These are phyloP conservation scores for Verruconis gallopava DNA, from an alignment of 2,329 filamentous ascomycete species.

Conservation along the genomic window DNA sequence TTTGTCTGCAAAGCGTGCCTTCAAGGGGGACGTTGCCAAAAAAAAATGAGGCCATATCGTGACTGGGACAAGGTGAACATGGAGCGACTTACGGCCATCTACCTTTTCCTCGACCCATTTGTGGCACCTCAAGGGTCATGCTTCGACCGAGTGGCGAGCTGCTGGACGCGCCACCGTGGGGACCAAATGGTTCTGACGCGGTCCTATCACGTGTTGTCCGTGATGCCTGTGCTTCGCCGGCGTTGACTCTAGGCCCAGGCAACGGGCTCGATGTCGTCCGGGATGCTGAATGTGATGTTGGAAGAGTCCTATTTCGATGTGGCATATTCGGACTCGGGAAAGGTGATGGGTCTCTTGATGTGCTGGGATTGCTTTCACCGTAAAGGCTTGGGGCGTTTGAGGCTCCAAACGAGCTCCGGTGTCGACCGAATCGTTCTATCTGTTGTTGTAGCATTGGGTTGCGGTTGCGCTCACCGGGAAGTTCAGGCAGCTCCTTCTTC, in stretches of 20 bases:
- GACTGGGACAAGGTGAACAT: too few relatives aligned
- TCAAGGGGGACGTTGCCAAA: too few relatives aligned
- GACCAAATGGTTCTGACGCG: conserved; percentile 16
- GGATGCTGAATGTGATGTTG: neutral
- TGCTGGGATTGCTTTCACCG: neutral
- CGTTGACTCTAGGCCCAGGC: too few relatives aligned
- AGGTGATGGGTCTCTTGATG: neutral
- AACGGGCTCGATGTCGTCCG: too few relatives aligned
- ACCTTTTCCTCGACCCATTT: too few relatives aligned
- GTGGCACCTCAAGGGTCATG: neutral
- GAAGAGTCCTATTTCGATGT: neutral
- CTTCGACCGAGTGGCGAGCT: neutral
- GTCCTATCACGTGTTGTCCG: neutral
- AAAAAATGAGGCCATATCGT: too few relatives aligned
- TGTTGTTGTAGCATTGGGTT: conserved; percentile 30
- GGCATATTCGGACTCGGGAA: neutral
- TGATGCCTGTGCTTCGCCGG: neutral
- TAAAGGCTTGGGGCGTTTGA: neutral
- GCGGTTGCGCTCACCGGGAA: conserved; percentile 40
- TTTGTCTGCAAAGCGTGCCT: too few relatives aligned
- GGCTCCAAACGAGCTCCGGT: neutral
- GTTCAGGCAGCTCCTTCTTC: conserved; percentile 39
- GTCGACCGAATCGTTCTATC: conserved; percentile 28
- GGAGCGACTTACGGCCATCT: too few relatives aligned
- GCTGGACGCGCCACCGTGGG: conserved; percentile 17